These are phyloP conservation scores for Pichia membranifaciens DNA, from an alignment of 805 yeast genomes.

Conservation along the genomic window DNA sequence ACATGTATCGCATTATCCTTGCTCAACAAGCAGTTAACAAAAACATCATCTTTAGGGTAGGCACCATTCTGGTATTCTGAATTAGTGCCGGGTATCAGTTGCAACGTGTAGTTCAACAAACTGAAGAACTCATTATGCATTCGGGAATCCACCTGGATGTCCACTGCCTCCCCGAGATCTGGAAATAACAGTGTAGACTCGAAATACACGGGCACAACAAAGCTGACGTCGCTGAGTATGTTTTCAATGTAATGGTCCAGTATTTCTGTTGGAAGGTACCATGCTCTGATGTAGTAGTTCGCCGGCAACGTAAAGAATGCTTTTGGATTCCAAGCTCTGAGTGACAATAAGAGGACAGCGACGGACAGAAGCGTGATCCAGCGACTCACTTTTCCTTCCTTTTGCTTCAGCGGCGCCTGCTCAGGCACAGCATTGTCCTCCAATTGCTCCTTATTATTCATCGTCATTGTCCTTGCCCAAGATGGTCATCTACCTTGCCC, in stretches of 20 bases:
- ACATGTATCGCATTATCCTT: constrained; percentile 25
- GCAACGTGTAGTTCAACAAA: constrained; percentile 18
- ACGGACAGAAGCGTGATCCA: not conserved
- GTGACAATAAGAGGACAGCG: not conserved
- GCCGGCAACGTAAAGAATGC: not conserved
- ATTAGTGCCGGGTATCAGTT: constrained; percentile 16
- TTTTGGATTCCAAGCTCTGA: not conserved
- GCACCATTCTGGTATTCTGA: constrained; percentile 7
- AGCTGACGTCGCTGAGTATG: constrained; percentile 37
- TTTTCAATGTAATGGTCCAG: constrained; percentile 24
- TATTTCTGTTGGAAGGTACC: constrained; percentile 14
- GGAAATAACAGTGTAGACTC: constrained; percentile 50
- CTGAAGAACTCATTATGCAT: constrained; percentile 25
- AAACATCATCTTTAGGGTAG: constrained; percentile 14
- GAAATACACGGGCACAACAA: constrained; percentile 40
- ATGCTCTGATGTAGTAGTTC: not conserved
- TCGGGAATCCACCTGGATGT: constrained; percentile 40
- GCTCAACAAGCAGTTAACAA: constrained; percentile 17
- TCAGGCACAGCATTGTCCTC: no score
- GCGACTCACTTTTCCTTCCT: no score
- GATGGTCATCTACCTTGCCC: no score
- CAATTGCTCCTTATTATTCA: no score
- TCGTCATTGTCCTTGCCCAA: no score
- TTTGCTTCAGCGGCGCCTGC: no score
- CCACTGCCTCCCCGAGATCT: constrained; percentile 55